Percentiles rank a stretch among this genome's conserved stretches.
Conservation (phyloP, 495 filamentous ascomycete species). For the Penicillium angulare region DNA sequence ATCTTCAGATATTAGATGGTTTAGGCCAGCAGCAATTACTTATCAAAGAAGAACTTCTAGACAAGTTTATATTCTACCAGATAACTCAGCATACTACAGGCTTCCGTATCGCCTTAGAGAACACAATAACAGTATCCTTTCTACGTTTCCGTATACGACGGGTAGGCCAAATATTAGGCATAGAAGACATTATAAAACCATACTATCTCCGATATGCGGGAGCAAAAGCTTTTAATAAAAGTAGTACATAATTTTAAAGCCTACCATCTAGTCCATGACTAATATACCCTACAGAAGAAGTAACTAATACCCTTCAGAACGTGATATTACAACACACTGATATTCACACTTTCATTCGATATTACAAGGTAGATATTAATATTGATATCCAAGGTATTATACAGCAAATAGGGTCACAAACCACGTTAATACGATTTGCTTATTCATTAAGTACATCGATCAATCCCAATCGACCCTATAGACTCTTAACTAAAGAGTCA, state of each 20-base stretch:
- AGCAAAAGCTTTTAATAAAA: conserved; percentile 38
- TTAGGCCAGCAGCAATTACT: conserved; percentile 28
- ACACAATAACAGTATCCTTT: conserved; percentile 22
- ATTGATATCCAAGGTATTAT: conserved; percentile 35
- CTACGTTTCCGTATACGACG: conserved; percentile 29
- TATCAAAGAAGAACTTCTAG: conserved; percentile 25
- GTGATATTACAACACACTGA: conserved; percentile 36
- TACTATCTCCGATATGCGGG: conserved; percentile 36
- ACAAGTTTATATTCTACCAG: conserved; percentile 22
- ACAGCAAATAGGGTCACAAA: conserved; percentile 25
- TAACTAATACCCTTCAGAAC: conserved; percentile 40
- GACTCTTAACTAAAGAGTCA: no score
- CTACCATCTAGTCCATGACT: conserved; percentile 9
- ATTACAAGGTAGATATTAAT: conserved; percentile 35
- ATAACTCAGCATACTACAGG: conserved; percentile 9
- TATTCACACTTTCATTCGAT: conserved; percentile 35
- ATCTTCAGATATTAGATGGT: conserved; percentile 25
- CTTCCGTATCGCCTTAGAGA: conserved; percentile 28
- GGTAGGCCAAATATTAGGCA: conserved; percentile 27
- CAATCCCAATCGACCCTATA: no score
- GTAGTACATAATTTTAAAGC: conserved; percentile 16
- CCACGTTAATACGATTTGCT: conserved; percentile 30
- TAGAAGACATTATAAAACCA: conserved; percentile 24
- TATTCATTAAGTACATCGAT: no score
- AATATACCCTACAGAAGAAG: conserved; percentile 24